Percentiles rank a stretch among this genome's conserved stretches.
phyloP scores from a whole-genome alignment of 2,329 filamentous ascomycete species.

The Fonsecaea multimorphosa region DNA sequence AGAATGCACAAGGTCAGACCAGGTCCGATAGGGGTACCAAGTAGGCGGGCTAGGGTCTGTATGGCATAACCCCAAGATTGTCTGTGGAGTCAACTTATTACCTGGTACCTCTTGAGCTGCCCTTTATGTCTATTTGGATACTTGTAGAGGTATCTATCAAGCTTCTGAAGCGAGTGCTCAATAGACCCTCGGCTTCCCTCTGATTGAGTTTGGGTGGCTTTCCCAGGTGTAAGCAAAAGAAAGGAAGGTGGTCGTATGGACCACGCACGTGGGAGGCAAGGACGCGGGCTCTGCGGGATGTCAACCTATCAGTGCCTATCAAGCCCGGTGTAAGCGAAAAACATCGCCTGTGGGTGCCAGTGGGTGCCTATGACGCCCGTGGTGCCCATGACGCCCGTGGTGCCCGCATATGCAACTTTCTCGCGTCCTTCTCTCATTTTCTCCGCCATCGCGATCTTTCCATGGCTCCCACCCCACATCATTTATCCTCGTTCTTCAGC shows the following conservation, averaged over 20 bases:
- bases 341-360: too few species aligned
- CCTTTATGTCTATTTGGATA: too few species aligned
- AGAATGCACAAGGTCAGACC: not conserved
- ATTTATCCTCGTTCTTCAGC: not conserved
- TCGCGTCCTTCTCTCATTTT: not conserved
- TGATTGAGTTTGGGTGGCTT: not conserved
- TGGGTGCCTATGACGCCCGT: too few species aligned
- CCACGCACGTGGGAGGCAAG: conserved; percentile 16
- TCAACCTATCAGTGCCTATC: conserved; percentile 4
- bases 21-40: not conserved
- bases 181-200: not conserved
- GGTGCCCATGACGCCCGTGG: not conserved
- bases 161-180: too few species aligned
- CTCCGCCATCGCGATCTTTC: conserved; percentile 16
- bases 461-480: not conserved
- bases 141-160: too few species aligned
- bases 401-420: conserved; percentile 4
- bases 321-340: too few species aligned
- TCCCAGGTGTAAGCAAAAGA: not conserved
- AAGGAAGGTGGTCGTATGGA: not conserved
- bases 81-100: not conserved
- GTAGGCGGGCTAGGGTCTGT: not conserved
- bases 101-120: not conserved
- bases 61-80: not conserved
- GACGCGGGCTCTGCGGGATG: not conserved